Evolutionary conservation across 176 grass and related monocot species (phyloP).

Genomic region (Elymus sibiricus): DNA sequence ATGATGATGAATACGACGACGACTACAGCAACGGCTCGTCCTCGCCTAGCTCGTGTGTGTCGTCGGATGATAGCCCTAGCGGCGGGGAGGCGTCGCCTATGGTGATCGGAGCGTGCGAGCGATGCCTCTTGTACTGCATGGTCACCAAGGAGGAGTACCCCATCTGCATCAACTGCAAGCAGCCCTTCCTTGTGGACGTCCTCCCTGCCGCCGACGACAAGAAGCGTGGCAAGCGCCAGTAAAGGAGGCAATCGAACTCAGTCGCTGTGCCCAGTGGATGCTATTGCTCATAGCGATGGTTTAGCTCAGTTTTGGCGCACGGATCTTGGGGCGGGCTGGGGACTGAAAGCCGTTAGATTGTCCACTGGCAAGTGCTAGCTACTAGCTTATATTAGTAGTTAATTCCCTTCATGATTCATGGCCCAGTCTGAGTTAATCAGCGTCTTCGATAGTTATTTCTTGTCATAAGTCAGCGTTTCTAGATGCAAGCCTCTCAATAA

Average conservation of each 20-base stretch:
- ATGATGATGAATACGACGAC: neutral
- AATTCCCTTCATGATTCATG: neutral
- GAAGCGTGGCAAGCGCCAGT: conserved; percentile 33
- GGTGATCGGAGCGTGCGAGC: conserved; percentile 58
- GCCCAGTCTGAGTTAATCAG: neutral
- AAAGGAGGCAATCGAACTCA: neutral
- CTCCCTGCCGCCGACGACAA: conserved; percentile 25
- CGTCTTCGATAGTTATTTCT: neutral
- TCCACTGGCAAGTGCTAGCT: conserved; percentile 7
- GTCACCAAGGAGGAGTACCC: conserved; percentile 54
- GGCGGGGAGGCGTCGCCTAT: conserved; percentile 26
- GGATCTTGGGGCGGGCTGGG: neutral
- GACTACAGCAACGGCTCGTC: conserved; percentile 34
- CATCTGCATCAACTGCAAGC: conserved; percentile 65
- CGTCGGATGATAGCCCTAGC: conserved; percentile 41
- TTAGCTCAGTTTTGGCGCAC: neutral
- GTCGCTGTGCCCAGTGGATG: conserved; percentile 24
- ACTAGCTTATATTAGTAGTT: neutral
- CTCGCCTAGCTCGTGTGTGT: conserved; percentile 60
- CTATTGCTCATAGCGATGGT: conserved; percentile 18
- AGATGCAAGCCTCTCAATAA: no score
- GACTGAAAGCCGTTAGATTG: conserved; percentile 33
- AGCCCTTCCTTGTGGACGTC: conserved; percentile 45
- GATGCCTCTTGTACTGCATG: conserved; percentile 73
- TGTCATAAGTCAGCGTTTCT: neutral